phyloP scores from a whole-genome alignment of 2,329 filamentous ascomycete species.

The Neopestalotiopsis sp. region DNA sequence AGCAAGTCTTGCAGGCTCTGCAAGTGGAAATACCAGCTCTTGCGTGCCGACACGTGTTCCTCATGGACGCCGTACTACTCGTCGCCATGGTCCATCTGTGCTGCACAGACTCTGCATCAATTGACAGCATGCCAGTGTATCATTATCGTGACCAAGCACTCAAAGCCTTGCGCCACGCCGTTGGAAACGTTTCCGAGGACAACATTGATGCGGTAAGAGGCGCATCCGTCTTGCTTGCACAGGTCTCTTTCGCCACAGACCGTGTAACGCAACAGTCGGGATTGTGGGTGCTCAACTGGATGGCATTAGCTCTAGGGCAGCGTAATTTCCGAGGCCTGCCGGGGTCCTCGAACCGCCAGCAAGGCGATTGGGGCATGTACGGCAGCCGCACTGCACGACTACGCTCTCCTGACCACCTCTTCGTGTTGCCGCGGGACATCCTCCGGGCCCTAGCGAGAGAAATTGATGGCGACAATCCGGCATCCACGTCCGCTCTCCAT shows the following conservation, averaged over 20 bases:
- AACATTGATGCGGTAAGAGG: not conserved
- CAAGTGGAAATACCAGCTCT: not conserved
- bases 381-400: not conserved
- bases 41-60: slow-evolving; percentile 1
- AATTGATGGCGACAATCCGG: not conserved
- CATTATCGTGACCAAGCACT: slow-evolving; percentile 6
- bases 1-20: slow-evolving; percentile 1
- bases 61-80: slow-evolving; percentile 10
- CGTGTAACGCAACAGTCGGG: slow-evolving; percentile 1
- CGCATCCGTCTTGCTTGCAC: not conserved
- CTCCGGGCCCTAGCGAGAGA: not conserved
- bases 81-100: slow-evolving; percentile 6
- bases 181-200: not conserved
- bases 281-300: slow-evolving; percentile 1
- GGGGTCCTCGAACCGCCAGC: not conserved
- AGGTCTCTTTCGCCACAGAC: slow-evolving; percentile 5
- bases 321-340: slow-evolving; percentile 4
- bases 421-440: not conserved
- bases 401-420: not conserved
- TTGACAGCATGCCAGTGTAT: slow-evolving; percentile 1
- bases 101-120: not conserved
- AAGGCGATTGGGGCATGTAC: not conserved
- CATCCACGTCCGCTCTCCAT: not conserved
- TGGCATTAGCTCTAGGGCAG: not conserved
- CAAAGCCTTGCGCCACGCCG: not conserved